Conservation (phyloP, 805 yeast genomes). For the Candida chilensis region DNA sequence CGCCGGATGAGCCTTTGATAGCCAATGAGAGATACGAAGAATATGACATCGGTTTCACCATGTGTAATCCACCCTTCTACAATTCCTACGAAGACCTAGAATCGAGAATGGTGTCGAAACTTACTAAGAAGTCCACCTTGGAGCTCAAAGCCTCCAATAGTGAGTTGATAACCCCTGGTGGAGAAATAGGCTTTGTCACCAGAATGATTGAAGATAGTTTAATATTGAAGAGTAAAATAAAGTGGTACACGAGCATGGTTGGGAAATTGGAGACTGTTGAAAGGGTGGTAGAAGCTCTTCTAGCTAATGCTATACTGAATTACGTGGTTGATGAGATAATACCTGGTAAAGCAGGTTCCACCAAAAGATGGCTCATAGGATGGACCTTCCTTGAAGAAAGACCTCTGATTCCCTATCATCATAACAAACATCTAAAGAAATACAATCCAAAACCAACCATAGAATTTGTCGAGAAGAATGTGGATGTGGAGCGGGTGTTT, state of each 20-base stretch:
- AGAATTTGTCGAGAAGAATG: no score
- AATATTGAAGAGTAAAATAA: not conserved
- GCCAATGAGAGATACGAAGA: conserved; percentile 1
- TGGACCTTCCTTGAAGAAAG: conserved; percentile 17
- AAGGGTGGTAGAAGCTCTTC: conserved; percentile 5
- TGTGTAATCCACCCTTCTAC: conserved; percentile 1
- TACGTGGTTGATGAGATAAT: conserved; percentile 18
- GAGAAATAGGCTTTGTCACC: not conserved
- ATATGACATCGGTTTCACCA: not conserved
- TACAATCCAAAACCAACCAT: not conserved
- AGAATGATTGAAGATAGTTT: not conserved
- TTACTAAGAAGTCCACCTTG: not conserved
- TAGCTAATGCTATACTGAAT: conserved; percentile 6
- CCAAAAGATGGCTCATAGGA: conserved; percentile 25
- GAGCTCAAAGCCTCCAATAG: not conserved
- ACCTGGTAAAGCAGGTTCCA: conserved; percentile 10
- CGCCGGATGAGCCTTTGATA: conserved; percentile 3
- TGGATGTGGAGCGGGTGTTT: no score
- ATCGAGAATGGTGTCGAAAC: not conserved
- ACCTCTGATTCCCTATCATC: not conserved
- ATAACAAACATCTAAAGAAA: not conserved
- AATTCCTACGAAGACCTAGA: not conserved
- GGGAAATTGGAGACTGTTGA: conserved; percentile 9
- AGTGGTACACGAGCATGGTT: conserved; percentile 2
- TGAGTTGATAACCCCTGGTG: not conserved